phyloP scores from a whole-genome alignment of 805 yeast species.

The Wickerhamiella brachini region DNA sequence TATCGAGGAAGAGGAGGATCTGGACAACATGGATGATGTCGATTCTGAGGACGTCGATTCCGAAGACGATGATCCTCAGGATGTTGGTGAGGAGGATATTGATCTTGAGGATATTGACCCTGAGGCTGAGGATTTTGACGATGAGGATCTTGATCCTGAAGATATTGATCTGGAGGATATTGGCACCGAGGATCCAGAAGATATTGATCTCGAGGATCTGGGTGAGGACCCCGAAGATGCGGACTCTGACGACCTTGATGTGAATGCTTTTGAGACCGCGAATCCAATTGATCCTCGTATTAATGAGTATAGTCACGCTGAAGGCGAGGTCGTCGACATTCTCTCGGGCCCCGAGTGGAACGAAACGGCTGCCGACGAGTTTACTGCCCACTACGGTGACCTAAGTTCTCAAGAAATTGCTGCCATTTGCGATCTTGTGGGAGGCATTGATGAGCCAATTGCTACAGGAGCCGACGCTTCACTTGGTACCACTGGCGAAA shows the following conservation, averaged over 20 bases:
- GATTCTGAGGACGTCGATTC: constrained; percentile 8
- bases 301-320: not conserved
- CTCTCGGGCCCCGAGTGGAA: not conserved
- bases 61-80: not conserved
- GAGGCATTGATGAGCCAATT: not conserved
- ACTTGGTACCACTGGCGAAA: too few relatives aligned
- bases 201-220: constrained; percentile 1
- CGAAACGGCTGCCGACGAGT: not conserved
- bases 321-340: not conserved
- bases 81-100: constrained; percentile 2
- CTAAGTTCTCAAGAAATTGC: not conserved
- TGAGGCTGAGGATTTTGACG: constrained; percentile 6
- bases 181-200: constrained; percentile 1
- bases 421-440: not conserved
- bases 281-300: constrained; percentile 1
- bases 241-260: not conserved
- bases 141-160: constrained; percentile 7
- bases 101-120: constrained; percentile 1
- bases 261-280: not conserved
- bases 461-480: not conserved
- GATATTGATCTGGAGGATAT: constrained; percentile 6
- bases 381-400: not conserved
- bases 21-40: constrained; percentile 9
- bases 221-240: not conserved
- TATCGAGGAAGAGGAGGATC: constrained; percentile 6